Evolutionary conservation across 1,284 basidiomycete genomes (phyloP).

Genomic region (Rhodotorula sp.): DNA sequence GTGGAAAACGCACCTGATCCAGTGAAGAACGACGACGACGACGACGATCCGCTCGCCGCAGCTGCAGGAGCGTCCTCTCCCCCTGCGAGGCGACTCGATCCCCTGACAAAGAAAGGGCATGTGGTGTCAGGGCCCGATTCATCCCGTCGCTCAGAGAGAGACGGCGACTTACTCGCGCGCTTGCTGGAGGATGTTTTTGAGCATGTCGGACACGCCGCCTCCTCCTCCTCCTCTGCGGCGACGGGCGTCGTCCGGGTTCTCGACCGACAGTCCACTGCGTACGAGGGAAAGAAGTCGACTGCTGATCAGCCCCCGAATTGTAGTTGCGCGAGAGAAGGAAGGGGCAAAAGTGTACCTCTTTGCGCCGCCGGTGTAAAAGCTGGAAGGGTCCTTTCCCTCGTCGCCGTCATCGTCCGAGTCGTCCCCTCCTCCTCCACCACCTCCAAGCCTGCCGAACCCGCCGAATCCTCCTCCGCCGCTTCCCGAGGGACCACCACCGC

Average conservation of each 20-base stretch:
- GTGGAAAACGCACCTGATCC: conserved; percentile 21
- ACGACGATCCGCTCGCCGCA: background rate
- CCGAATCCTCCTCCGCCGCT: conserved; percentile 6
- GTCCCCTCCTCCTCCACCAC: conserved; percentile 46
- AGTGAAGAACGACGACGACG: conserved; percentile 15
- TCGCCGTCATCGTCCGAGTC: conserved; percentile 58
- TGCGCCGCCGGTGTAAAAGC: conserved; percentile 83
- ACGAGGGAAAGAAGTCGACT: background rate
- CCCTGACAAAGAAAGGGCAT: background rate
- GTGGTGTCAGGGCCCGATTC: too few species aligned
- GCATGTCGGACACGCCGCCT: conserved; percentile 63
- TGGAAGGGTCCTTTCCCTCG: conserved; percentile 56
- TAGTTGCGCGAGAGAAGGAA: background rate
- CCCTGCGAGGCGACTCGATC: conserved; percentile 5
- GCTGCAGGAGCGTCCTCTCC: background rate
- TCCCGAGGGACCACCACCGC: background rate
- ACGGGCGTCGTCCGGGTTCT: conserved; percentile 64
- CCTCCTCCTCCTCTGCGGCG: conserved; percentile 40
- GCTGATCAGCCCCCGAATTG: conserved; percentile 5
- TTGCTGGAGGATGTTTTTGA: conserved; percentile 75
- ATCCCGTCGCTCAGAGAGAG: too few species aligned
- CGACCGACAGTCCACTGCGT: conserved; percentile 78
- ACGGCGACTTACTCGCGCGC: conserved; percentile 64
- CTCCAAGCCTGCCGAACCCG: conserved; percentile 32
- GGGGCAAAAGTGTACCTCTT: conserved; percentile 61